phyloP scores from a whole-genome alignment of 306 rosid genomes.

The Prunus fruticosa region DNA sequence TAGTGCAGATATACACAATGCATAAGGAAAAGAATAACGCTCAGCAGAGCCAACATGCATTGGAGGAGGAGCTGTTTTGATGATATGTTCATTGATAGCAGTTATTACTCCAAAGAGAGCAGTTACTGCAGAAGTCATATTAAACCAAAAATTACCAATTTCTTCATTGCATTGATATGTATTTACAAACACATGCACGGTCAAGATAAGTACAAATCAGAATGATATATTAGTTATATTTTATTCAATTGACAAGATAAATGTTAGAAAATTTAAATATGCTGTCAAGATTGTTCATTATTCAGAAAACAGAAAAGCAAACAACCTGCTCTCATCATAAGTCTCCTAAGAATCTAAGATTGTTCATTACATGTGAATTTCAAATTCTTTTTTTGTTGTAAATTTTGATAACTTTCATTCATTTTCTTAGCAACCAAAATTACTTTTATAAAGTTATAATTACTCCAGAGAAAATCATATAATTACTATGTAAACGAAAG shows the following conservation, averaged over 20 bases:
- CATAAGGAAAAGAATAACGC: slow-evolving; percentile 63
- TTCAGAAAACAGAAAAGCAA: background rate
- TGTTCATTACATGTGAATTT: no score
- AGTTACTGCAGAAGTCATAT: slow-evolving; percentile 60
- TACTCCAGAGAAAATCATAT: background rate
- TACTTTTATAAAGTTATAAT: background rate
- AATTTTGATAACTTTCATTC: background rate
- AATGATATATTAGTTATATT: slow-evolving; percentile 1
- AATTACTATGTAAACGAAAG: slow-evolving; percentile 1
- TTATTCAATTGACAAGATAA: background rate
- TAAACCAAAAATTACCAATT: slow-evolving; percentile 1
- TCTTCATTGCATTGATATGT: background rate
- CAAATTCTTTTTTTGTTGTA: background rate
- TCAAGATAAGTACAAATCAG: background rate
- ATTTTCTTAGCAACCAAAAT: background rate
- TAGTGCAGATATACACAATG: slow-evolving; percentile 81
- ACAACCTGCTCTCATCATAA: background rate
- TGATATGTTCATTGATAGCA: slow-evolving; percentile 83
- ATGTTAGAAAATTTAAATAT: background rate
- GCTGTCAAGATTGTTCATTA: background rate
- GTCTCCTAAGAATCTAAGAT: no score
- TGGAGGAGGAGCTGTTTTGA: slow-evolving; percentile 57
- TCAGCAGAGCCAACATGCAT: slow-evolving; percentile 38
- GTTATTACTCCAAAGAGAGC: slow-evolving; percentile 78
- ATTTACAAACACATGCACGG: background rate